Conservation (phyloP, 2,329 filamentous ascomycete species). For the Leptographium galeiforme region DNA sequence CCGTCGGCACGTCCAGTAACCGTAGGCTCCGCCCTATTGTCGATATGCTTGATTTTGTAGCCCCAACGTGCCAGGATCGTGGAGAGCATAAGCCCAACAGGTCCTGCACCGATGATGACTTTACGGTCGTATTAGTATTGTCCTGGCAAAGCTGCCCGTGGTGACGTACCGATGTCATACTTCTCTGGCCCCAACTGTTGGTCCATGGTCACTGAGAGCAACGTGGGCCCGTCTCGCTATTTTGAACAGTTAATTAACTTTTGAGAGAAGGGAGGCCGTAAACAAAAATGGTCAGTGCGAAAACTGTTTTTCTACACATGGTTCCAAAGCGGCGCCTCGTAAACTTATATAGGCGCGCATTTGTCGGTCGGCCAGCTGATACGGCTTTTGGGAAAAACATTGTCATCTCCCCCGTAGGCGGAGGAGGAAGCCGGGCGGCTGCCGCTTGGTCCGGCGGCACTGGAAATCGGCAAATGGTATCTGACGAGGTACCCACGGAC, state of each 20-base stretch:
- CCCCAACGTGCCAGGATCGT: conserved; percentile 85
- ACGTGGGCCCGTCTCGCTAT: neutral
- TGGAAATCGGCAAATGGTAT: conserved; percentile 3
- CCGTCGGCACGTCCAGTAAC: conserved; percentile 78
- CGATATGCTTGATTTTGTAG: conserved; percentile 89
- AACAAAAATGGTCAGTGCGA: too few relatives aligned
- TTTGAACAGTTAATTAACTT: too few relatives aligned
- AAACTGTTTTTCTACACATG: too few relatives aligned
- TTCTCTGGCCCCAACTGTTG: neutral
- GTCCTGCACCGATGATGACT: conserved; percentile 83
- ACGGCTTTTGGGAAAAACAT: neutral
- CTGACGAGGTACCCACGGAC: neutral
- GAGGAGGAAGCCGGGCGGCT: neutral
- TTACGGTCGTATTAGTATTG: neutral
- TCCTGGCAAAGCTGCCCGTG: neutral
- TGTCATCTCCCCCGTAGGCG: neutral
- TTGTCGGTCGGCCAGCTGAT: too few relatives aligned
- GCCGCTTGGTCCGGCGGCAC: conserved; percentile 2
- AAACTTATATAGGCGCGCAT: too few relatives aligned
- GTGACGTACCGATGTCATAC: neutral
- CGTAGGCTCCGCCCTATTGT: conserved; percentile 77
- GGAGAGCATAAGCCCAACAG: conserved; percentile 76
- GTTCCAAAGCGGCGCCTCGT: too few relatives aligned
- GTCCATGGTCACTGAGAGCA: neutral
- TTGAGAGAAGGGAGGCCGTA: too few relatives aligned